These are phyloP conservation scores for Neopestalotiopsis sp. DNA, from an alignment of 2,329 filamentous ascomycete species.

Conservation along the genomic window DNA sequence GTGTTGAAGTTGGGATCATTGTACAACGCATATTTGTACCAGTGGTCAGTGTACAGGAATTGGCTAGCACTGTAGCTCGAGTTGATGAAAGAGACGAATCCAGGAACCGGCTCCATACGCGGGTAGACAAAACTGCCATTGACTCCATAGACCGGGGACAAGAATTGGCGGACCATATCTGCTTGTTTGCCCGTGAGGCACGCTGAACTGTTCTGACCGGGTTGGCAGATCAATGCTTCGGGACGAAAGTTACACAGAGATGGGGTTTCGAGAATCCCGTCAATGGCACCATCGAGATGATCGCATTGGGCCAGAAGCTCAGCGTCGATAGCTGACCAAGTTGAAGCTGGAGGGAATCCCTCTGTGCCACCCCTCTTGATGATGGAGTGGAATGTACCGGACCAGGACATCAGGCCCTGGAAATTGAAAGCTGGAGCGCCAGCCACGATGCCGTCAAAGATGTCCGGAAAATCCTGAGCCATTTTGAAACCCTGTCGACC, in stretches of 20 bases:
- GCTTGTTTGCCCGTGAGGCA: conserved; percentile 22
- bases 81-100: conserved; percentile 40
- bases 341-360: conserved; percentile 26
- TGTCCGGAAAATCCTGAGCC: conserved; percentile 56
- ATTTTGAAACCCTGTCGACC: conserved; percentile 62
- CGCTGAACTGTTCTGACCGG: neutral
- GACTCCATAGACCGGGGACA: conserved; percentile 16
- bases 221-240: conserved; percentile 21
- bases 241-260: conserved; percentile 25
- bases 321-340: conserved; percentile 46
- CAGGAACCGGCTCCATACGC: conserved; percentile 54
- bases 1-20: conserved; percentile 43
- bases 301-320: conserved; percentile 31
- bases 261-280: conserved; percentile 24
- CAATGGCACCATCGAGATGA: conserved; percentile 21
- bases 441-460: conserved; percentile 63
- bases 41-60: conserved; percentile 50
- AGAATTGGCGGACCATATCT: conserved; percentile 23
- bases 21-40: conserved; percentile 54
- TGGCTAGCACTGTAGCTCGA: conserved; percentile 44
- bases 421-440: conserved; percentile 46
- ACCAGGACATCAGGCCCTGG: conserved; percentile 35
- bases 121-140: conserved; percentile 53
- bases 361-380: conserved; percentile 13
- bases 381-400: conserved; percentile 45